Conservation (phyloP, 495 filamentous ascomycete genomes). For the Penicillium longicatenatum region DNA sequence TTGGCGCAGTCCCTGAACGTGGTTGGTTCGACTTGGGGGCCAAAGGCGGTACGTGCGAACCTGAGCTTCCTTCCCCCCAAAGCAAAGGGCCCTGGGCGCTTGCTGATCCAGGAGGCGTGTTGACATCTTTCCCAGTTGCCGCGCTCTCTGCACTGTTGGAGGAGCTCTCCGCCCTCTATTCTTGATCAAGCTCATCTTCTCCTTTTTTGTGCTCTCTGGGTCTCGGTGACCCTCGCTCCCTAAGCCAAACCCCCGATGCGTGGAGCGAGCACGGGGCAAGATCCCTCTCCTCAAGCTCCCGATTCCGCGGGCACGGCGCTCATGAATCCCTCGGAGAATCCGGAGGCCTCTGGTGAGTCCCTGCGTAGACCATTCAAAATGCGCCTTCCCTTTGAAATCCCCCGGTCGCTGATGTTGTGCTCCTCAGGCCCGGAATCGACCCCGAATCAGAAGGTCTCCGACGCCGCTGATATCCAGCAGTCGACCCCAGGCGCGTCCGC, state of each 20-base stretch:
- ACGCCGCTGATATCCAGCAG: conserved; percentile 29
- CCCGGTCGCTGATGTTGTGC: conserved; percentile 17
- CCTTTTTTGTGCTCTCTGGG: conserved; percentile 9
- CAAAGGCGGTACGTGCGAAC: conserved; percentile 31
- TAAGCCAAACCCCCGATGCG: conserved; percentile 34
- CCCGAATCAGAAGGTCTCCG: conserved; percentile 29
- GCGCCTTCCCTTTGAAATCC: not conserved
- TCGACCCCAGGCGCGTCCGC: conserved; percentile 29
- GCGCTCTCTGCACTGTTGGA: conserved; percentile 20
- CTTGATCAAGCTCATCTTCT: conserved; percentile 1
- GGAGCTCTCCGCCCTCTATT: conserved; percentile 5
- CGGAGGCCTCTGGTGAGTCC: conserved; percentile 26
- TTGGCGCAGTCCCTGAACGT: conserved; percentile 12
- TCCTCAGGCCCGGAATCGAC: conserved; percentile 33
- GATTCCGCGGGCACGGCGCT: conserved; percentile 36
- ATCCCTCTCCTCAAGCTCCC: conserved; percentile 35
- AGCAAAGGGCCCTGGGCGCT: conserved; percentile 15
- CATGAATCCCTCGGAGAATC: conserved; percentile 37
- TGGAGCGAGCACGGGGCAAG: conserved; percentile 41
- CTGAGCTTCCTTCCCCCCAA: conserved; percentile 16
- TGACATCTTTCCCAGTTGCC: conserved; percentile 26
- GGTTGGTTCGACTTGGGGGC: conserved; percentile 23
- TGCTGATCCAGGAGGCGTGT: conserved; percentile 45
- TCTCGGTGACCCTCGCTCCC: conserved; percentile 14
- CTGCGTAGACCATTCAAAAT: not conserved